Base-by-base conservation (phyloP, 164 flowering plant genomes). In the Brasenia schreberi region DNA sequence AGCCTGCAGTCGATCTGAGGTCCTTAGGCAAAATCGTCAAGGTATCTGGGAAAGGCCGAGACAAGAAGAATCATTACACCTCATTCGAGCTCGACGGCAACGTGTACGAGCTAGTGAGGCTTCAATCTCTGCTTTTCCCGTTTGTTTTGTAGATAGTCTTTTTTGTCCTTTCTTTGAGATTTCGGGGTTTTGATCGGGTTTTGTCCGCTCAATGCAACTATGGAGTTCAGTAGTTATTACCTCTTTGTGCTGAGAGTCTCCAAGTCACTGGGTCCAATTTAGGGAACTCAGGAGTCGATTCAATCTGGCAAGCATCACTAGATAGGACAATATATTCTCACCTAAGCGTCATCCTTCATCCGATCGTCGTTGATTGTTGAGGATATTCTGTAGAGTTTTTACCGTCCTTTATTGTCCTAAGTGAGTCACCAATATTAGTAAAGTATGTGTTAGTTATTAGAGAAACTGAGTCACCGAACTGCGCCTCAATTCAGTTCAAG, bases 51-150 rank as follows among this genome's bases (percentile, higher is more conserved):
- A 87, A 81, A 67, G 96, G 98, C 1, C 79, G 71, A 61, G 68
- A 70, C 10, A 68, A 72, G 78, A 77, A 74, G 76, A 78, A 44
- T 53, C 89, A 87, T 52, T 92, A 71, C 69, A 43, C 64, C 18
- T 75, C 89, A 5, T 92, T 87, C 44, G 94, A 87, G 71, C 84
- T 64, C 65, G 92, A 86, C 56, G 92, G 90, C 0, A 76, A 79
- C 68, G 80, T 65, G 4, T 86, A 82, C 49, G 83, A 83, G 5
- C 80, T 89, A 5, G 97, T 91, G 61, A 80, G 86, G 73, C 33
- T 44, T 33, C 56, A 5, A 63, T 11, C 4, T 6, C 6, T 42
- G 33, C 52, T 60, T 18, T 60, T 5, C 27, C 14, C 3, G 7
- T 10, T 49, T 43, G 70, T 14, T 66, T 65, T 18, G 16, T 39